Percentiles rank a stretch among this genome's conserved stretches.
Evolutionary conservation across 345 rosid species (phyloP).

Genomic region (Populus alba): DNA sequence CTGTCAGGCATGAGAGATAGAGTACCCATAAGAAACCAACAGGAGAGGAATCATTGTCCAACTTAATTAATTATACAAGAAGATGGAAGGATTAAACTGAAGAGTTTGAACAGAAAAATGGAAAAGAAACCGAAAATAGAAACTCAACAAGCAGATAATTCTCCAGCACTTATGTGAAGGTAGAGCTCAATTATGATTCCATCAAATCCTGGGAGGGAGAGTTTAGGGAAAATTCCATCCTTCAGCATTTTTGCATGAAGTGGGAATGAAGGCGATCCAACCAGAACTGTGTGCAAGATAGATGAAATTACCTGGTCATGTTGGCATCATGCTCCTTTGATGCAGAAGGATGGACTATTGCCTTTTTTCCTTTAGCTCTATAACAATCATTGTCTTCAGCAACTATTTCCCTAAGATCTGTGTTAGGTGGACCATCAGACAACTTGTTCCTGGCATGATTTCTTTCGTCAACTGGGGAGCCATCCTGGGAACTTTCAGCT

Average conservation of each 20-base stretch:
- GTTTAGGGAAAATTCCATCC: background rate
- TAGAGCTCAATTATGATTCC: background rate
- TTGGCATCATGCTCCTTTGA: conserved; percentile 25
- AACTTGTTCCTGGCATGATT: conserved; percentile 23
- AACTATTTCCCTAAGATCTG: conserved; percentile 44
- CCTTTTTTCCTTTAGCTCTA: conserved; percentile 53
- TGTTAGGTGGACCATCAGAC: conserved; percentile 29
- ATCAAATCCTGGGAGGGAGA: background rate
- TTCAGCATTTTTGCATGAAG: background rate
- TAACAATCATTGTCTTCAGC: conserved; percentile 33
- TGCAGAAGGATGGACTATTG: conserved; percentile 24
- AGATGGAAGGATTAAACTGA: background rate
- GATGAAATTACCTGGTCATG: conserved; percentile 45
- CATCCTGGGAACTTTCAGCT: conserved; percentile 25
- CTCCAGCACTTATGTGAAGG: background rate
- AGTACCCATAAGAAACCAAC: background rate
- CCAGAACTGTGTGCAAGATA: background rate
- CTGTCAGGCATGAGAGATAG: background rate
- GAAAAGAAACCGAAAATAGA: background rate
- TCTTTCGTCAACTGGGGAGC: conserved; percentile 22
- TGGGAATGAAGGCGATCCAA: background rate
- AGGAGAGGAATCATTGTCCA: background rate
- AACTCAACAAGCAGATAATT: background rate
- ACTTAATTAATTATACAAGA: background rate
- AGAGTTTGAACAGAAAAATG: background rate